Conservation (phyloP, 345 rosid species). For the Fremontodendron californicum region DNA sequence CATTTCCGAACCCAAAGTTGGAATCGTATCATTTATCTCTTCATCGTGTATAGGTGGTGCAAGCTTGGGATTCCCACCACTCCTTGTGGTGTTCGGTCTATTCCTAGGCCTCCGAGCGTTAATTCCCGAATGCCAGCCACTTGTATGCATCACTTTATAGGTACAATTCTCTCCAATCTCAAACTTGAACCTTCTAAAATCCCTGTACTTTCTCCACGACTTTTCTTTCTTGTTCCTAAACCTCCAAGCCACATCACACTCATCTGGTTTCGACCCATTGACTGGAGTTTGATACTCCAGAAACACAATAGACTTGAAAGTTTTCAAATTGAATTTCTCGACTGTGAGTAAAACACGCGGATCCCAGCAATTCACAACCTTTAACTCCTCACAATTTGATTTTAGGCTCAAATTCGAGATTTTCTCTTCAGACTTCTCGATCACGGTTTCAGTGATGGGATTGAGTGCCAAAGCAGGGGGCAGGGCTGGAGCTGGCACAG, state of each 20-base stretch:
- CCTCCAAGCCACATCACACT: constrained; percentile 88
- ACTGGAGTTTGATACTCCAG: not conserved
- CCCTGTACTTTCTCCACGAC: constrained; percentile 92
- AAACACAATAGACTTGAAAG: constrained; percentile 51
- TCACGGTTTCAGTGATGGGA: constrained; percentile 43
- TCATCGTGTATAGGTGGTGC: constrained; percentile 28
- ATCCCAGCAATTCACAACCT: constrained; percentile 73
- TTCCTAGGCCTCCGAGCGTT: constrained; percentile 62
- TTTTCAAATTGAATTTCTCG: constrained; percentile 74
- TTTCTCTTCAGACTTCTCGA: constrained; percentile 43
- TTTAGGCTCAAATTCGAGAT: constrained; percentile 32
- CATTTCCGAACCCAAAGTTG: constrained; percentile 46
- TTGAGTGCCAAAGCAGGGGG: constrained; percentile 26
- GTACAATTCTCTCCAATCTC: constrained; percentile 59
- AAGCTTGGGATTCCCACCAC: constrained; percentile 29
- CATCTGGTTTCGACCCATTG: constrained; percentile 36
- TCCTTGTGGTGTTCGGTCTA: constrained; percentile 21
- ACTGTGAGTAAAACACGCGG: constrained; percentile 60
- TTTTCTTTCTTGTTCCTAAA: constrained; percentile 89
- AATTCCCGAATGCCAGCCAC: constrained; percentile 82
- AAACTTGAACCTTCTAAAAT: constrained; percentile 81
- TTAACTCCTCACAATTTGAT: constrained; percentile 42
- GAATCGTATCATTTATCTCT: constrained; percentile 67
- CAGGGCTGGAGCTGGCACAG: constrained; percentile 14
- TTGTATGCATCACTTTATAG: constrained; percentile 48